Evolutionary conservation across 306 rosid genomes (phyloP), one percentile per base, ranked within the genome.

Genomic region (Lathyrus aphaca): DNA sequence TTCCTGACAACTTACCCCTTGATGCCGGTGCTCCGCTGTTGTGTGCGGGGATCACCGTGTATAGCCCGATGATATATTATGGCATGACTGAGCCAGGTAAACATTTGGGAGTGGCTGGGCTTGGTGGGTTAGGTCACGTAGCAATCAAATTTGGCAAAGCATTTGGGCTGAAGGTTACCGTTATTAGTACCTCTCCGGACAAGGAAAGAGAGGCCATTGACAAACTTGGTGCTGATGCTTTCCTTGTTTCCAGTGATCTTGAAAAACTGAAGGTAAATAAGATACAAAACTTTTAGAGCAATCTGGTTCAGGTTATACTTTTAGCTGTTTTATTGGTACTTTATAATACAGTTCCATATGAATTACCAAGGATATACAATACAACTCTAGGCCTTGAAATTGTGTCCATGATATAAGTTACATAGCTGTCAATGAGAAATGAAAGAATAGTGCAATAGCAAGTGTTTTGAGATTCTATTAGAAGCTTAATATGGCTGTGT

Each of bases 131-230:
- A 59, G 97, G 98, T 51, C 97, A 93, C 75, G 81, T 93, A 64
- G 98, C 98, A 13, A 87, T 93, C 54, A 93, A 88, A 74, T 18
- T 93, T 6, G 97, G 84, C 0, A 93, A 93, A 84, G 98, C 98
- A 8, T 90, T 90, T 80, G 98, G 98, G 49, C 80, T 90, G 68
- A 93, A 88, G 83, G 98, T 93, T 68, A 93, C 97, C n/a, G 97
- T 88, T 60, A 90, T 93, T 29, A 93, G 98, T 72, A 58, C 85
- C 71, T 86, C 98, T 35, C 85, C 88, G 0, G 19, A 43, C 39
- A 93, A 93, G 83, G 69, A 86, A 82, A 57, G 45, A 7, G 98
- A 93, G 69, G 97, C 98, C 12, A 73, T 86, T 39, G 23, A 72
- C 55, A 79, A 6, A 15, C 96, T 93, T 4, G 98, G 97, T 43